These are phyloP conservation scores for Anthoceros angustus DNA, from an alignment of 225 moss, liverwort and hornwort genomes.

Conservation along the genomic window DNA sequence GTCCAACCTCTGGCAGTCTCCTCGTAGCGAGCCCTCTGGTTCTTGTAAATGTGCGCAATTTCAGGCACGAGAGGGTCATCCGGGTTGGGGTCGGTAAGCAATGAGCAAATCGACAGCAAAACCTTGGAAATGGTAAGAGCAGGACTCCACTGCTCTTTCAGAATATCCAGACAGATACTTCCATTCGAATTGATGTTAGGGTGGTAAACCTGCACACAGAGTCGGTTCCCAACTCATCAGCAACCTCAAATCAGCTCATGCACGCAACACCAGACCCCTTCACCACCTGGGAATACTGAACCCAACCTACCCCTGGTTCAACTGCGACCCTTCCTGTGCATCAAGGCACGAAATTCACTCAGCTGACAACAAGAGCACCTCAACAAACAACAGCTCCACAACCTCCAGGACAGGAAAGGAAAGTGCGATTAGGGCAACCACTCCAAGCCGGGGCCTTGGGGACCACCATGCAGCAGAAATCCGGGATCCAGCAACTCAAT, in stretches of 20 bases:
- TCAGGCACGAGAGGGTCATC: conserved; percentile 37
- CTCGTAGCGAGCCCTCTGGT: conserved; percentile 30
- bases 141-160: conserved; percentile 75
- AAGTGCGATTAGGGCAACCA: no score
- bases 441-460: no score
- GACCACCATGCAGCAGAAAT: no score
- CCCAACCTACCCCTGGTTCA: no score
- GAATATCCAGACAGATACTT: conserved; percentile 59
- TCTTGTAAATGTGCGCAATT: conserved; percentile 33
- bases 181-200: conserved; percentile 67
- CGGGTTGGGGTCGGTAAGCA: conserved; percentile 32
- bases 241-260: neutral
- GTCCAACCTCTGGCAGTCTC: conserved; percentile 31
- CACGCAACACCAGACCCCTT: neutral
- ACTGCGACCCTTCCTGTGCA: no score
- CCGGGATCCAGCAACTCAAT: no score
- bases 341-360: no score
- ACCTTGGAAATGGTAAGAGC: conserved; percentile 67
- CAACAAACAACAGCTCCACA: no score
- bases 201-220: conserved; percentile 40
- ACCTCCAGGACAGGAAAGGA: no score
- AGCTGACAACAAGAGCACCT: no score
- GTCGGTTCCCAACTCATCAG: neutral
- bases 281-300: no score
- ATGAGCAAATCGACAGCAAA: conserved; percentile 27